A percentile compares a stretch with the other conserved stretches of the same genome.
These are phyloP conservation scores for Phtheirospermum japonicum DNA, from an alignment of 257 asterid genomes.

Conservation along the genomic window DNA sequence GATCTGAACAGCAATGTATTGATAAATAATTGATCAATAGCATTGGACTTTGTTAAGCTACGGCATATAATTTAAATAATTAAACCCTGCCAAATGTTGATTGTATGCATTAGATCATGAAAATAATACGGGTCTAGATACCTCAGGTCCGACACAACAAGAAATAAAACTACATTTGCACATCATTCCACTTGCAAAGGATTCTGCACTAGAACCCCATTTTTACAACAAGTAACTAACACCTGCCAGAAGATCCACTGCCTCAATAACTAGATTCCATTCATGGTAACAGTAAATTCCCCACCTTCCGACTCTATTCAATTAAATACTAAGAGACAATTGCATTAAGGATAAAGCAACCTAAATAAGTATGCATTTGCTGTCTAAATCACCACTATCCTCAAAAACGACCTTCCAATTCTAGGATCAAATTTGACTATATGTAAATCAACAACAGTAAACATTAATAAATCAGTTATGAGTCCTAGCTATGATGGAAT, in stretches of 20 bases:
- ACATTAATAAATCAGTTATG: slow-evolving; percentile 8
- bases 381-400: slow-evolving; percentile 8
- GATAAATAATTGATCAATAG: background rate
- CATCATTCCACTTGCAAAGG: background rate
- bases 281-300: background rate
- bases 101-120: slow-evolving; percentile 12
- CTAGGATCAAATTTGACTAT: slow-evolving; percentile 3
- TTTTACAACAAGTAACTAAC: background rate
- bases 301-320: background rate
- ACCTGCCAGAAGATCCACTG: slow-evolving; percentile 9
- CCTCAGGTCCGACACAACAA: background rate
- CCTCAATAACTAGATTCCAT: slow-evolving; percentile 18
- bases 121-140: background rate
- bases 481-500: background rate
- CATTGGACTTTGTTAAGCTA: background rate
- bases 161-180: slow-evolving; percentile 15
- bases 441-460: slow-evolving; percentile 1
- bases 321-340: slow-evolving; percentile 1
- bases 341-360: background rate
- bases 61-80: background rate
- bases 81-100: slow-evolving; percentile 5
- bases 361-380: background rate
- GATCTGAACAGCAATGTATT: background rate
- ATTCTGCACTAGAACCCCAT: background rate
- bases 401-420: slow-evolving; percentile 3